Base-by-base conservation (phyloP, 176 grass and related monocot species). In the Pontederia crassipes region DNA sequence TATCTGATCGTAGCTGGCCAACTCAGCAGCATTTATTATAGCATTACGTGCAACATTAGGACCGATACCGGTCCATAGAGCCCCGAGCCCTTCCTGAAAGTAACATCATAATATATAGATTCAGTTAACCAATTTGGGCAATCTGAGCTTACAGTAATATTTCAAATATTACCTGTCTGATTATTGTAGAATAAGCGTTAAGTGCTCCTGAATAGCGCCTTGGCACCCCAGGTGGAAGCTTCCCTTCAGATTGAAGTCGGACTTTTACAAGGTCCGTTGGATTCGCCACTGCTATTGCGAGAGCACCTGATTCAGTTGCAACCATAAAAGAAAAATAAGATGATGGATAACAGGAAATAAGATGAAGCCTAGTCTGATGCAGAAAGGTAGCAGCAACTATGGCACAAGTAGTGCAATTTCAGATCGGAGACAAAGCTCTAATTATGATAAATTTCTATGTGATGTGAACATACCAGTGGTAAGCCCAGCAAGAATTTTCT, bases 261-360 rank as follows among this genome's bases (percentile, higher is more conserved):
- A 95, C 82, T 86, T 89, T 95, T 10, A 95, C 90, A 75, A 95
- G 82, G 79, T 95, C 90, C 59, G 82, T 95, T 71, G 90, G 90
- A 71, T 86, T 95, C 67, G 90, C 90, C 47, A 90, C 77, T 59
- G 69, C 48, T 62, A 95, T 95, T 0, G 80, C 90, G 52, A 95
- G 60, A 32, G 82, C 75, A 69, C 90, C 90, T 95, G 63, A 60
- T 80, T 55, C 15, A 20, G 51, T 49, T n/a, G 45, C 46, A 67
- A 16, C 55, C 40, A 52, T 16, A 56, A 24, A 1, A 74, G 28
- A 13, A 61, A 64, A 24, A 24, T 72, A 67, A 26, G 28, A 61
- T 53, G 65, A 6, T 49, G 7, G 46, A 48, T 49, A 18, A 8
- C 46, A 47, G 49, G 3, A 1, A 9, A 1, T 12, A 10, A 12